Conservation (phyloP, 1,284 basidiomycete species). For the Marasmius oreades region DNA sequence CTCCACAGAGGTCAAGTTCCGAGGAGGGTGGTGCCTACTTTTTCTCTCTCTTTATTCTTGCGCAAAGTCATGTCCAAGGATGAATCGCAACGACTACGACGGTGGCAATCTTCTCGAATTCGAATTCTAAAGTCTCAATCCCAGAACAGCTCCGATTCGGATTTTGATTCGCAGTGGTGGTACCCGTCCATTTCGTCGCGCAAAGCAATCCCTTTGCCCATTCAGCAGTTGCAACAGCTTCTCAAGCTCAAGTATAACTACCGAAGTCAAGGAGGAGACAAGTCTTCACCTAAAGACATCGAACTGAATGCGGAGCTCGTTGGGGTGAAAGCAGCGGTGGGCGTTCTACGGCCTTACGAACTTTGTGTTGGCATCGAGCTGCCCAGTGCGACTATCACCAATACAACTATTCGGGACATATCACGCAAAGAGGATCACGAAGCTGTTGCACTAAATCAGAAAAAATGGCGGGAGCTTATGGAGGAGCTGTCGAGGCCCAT, state of each 20-base stretch:
- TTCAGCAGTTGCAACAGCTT: not conserved
- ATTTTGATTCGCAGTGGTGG: not conserved
- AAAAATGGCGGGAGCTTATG: slow-evolving; percentile 29
- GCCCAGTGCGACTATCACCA: not conserved
- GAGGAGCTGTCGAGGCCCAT: slow-evolving; percentile 23
- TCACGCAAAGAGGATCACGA: slow-evolving; percentile 23
- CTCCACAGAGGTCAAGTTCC: not conserved
- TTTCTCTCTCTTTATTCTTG: not conserved
- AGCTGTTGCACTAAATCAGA: slow-evolving; percentile 22
- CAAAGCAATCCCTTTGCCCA: not conserved
- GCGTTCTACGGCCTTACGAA: slow-evolving; percentile 31
- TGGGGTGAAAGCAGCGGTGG: slow-evolving; percentile 29
- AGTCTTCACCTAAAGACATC: slow-evolving; percentile 15
- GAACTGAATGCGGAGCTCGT: slow-evolving; percentile 31
- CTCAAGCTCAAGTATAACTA: not conserved
- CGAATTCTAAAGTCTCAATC: not conserved
- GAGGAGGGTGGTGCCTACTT: not conserved
- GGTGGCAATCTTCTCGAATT: not conserved
- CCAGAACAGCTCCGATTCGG: not conserved
- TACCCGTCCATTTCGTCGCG: not conserved
- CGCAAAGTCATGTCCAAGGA: not conserved
- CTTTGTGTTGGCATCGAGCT: slow-evolving; percentile 26
- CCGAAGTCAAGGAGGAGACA: not conserved
- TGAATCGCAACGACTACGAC: no score
- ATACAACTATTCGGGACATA: not conserved